These are phyloP conservation scores for Fraxinus ornus DNA, from an alignment of 305 asterid species.

Conservation along the genomic window DNA sequence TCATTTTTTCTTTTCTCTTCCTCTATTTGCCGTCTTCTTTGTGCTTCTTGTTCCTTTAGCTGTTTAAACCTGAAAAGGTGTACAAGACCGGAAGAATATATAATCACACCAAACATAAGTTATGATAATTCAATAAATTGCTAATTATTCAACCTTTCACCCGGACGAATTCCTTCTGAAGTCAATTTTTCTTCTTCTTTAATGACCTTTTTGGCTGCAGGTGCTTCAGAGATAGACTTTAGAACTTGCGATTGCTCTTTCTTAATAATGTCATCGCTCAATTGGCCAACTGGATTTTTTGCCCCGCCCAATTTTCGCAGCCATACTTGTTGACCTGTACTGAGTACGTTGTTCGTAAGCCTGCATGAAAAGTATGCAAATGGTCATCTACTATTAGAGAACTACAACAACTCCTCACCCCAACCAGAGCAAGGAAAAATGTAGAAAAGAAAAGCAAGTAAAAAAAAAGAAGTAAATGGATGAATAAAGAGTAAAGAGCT, in stretches of 20 bases:
- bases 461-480: neutral
- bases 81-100: conserved; percentile 16
- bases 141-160: conserved; percentile 68
- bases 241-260: conserved; percentile 46
- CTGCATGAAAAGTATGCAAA: conserved; percentile 39
- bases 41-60: conserved; percentile 89
- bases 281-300: conserved; percentile 48
- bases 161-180: conserved; percentile 74
- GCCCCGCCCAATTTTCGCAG: conserved; percentile 94
- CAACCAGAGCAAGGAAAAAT: neutral
- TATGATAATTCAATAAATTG: conserved; percentile 11
- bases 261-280: conserved; percentile 43
- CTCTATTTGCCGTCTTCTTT: conserved; percentile 52
- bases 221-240: conserved; percentile 51
- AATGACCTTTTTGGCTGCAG: conserved; percentile 34
- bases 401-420: neutral
- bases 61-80: conserved; percentile 66
- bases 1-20: conserved; percentile 59
- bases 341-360: conserved; percentile 90
- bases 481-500: neutral
- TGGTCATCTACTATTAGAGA: neutral
- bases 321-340: conserved; percentile 91
- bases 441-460: neutral
- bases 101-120: conserved; percentile 3
- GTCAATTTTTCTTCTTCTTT: conserved; percentile 45